These are phyloP conservation scores for Triadica sebifera DNA, from an alignment of 345 rosid species.

Conservation along the genomic window DNA sequence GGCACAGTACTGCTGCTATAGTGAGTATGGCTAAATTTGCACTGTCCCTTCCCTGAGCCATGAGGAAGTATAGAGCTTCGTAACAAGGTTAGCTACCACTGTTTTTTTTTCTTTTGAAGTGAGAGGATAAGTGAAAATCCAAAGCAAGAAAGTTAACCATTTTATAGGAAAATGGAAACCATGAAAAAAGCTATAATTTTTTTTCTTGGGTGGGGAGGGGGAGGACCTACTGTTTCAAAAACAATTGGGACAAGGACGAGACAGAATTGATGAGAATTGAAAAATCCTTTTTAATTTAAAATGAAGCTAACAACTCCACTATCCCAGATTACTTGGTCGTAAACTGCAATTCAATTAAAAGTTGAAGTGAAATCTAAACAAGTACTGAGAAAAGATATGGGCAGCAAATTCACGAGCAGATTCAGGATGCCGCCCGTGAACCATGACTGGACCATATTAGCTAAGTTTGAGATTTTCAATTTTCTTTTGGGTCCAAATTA, in stretches of 20 bases:
- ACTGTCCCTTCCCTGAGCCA: constrained; percentile 51
- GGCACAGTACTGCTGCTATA: constrained; percentile 12
- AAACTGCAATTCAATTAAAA: not conserved
- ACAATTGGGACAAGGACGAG: not conserved
- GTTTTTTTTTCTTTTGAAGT: not conserved
- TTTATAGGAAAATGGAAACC: not conserved
- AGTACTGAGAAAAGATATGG: not conserved
- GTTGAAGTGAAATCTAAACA: not conserved
- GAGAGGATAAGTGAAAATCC: not conserved
- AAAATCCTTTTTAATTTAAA: not conserved
- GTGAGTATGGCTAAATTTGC: constrained; percentile 20
- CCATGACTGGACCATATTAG: not conserved
- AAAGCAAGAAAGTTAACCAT: not conserved
- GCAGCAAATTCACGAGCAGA: not conserved
- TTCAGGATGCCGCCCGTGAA: not conserved
- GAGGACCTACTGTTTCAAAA: too few relatives aligned
- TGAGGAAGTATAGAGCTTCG: not conserved
- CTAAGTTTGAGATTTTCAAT: too few relatives aligned
- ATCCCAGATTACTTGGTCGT: not conserved
- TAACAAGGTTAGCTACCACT: not conserved
- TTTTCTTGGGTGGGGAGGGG: not conserved
- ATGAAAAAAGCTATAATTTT: too few relatives aligned
- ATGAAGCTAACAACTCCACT: not conserved
- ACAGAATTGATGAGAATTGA: not conserved
- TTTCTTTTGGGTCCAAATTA: too few relatives aligned